These are phyloP conservation scores for Apiotrichum akiyoshidainum DNA, from an alignment of 1,284 basidiomycete genomes.

Conservation along the genomic window DNA sequence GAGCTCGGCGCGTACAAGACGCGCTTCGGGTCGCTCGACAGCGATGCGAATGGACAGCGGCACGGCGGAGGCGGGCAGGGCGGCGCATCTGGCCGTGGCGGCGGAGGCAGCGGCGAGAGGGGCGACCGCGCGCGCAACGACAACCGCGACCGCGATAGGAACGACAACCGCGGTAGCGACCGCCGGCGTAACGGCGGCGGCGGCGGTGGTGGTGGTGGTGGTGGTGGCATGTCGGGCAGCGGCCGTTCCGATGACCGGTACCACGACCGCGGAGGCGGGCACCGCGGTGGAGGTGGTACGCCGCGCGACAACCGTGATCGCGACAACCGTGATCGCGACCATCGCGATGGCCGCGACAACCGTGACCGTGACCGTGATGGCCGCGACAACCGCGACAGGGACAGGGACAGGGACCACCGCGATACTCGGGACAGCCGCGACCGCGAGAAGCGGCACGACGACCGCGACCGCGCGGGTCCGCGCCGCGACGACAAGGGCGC, in stretches of 20 bases:
- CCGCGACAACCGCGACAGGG: not conserved
- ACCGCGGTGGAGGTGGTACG: no score
- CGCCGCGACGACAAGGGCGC: not conserved
- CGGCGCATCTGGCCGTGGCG: not conserved
- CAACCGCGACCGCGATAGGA: not conserved
- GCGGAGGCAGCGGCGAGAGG: not conserved
- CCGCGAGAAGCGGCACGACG: not conserved
- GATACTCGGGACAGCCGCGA: not conserved
- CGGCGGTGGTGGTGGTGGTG: not conserved
- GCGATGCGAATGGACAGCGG: not conserved
- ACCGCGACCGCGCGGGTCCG: not conserved
- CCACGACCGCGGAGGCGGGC: not conserved
- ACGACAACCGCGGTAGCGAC: not conserved
- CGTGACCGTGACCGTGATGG: not conserved
- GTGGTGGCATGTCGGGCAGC: not conserved
- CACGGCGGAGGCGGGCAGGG: not conserved
- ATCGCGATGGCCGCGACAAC: not conserved
- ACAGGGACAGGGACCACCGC: not conserved
- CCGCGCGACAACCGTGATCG: not conserved
- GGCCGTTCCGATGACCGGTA: not conserved
- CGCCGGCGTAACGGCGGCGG: not conserved
- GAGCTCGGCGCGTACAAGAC: slow-evolving; percentile 33
- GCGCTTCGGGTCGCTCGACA: slow-evolving; percentile 23
- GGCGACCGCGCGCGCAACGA: not conserved
- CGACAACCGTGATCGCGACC: slow-evolving; percentile 6